Base-by-base conservation (phyloP, 169 alveolate genomes). In the Plasmodium reichenowi region DNA sequence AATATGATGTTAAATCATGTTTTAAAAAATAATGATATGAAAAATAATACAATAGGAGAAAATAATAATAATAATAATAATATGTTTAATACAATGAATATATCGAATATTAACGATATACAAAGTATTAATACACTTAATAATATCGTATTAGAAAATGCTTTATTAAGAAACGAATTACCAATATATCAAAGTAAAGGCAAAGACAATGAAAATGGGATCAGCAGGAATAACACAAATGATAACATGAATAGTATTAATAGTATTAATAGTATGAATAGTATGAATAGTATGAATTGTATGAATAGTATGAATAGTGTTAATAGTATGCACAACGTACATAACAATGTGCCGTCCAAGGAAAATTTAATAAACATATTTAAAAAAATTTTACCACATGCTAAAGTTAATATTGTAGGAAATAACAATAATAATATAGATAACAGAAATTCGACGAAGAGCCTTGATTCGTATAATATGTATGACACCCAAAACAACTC, bases 331-430 rank as follows among this genome's bases (percentile, higher is more conserved):
- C 0, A 15, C 60, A 52, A 52, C 1, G 6, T 32, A 6, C 5
- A 32, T 32, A 5, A 60, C n/a, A 66, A 66, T 66, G 24, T 38
- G 12, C 15, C 45, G 4, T 50, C 74, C 3, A 76, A 76, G 50
- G 89, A 76, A 3, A 75, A 63, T 17, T 12, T 76, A 13, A 8
- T 76, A 26, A 76, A 56, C 2, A 63, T 76, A 10, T 76, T 76
- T 22, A 76, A 76, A 22, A 76, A 54, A 15, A 75, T 76, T 8
- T n/a, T 76, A 3, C 89, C 89, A 8, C 68, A 76, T 56, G 89
- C 89, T 2, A 76, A 66, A 15, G 89, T 76, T 1, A 76, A 76
- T 20, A 64, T 76, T 47, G 26, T 63, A 0, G 45, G 52, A 24
- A 76, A 76, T 9, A 48, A 38, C 2, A 13, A 74, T 43, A 48